Percentiles rank a stretch among this genome's conserved stretches.
phyloP scores from a whole-genome alignment of 495 filamentous ascomycete species.

The Daldinia childiae region DNA sequence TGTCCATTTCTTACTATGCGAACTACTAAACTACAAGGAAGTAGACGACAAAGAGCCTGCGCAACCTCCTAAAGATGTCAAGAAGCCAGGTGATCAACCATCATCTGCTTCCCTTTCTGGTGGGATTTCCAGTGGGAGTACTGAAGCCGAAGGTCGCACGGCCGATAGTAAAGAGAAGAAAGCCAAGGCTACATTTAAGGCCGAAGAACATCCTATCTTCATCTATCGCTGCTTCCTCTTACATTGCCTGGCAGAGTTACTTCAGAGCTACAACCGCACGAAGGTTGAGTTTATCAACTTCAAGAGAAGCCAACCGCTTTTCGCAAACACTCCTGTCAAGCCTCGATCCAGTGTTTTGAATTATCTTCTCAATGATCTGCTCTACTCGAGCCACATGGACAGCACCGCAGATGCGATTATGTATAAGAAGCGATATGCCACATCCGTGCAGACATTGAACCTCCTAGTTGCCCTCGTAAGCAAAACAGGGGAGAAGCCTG shows the following conservation, averaged over 20 bases:
- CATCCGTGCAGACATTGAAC: slow-evolving; percentile 83
- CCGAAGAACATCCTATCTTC: slow-evolving; percentile 93
- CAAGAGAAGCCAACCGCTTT: slow-evolving; percentile 83
- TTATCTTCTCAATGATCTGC: slow-evolving; percentile 86
- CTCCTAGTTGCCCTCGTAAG: slow-evolving; percentile 87
- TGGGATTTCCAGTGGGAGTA: slow-evolving; percentile 34
- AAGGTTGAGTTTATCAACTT: slow-evolving; percentile 99
- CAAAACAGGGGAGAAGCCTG: slow-evolving; percentile 81
- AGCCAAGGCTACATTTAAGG: slow-evolving; percentile 83
- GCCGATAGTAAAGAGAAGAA: slow-evolving; percentile 68
- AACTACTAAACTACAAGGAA: slow-evolving; percentile 90
- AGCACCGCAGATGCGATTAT: slow-evolving; percentile 73
- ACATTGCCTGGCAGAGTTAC: slow-evolving; percentile 89
- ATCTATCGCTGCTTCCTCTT: slow-evolving; percentile 96
- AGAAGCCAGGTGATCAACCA: slow-evolving; percentile 51
- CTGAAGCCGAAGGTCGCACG: slow-evolving; percentile 39
- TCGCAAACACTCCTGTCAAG: slow-evolving; percentile 86
- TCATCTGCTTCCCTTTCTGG: slow-evolving; percentile 35
- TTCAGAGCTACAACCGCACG: slow-evolving; percentile 91
- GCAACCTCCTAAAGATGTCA: slow-evolving; percentile 60
- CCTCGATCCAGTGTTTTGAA: slow-evolving; percentile 92
- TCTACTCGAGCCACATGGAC: slow-evolving; percentile 79
- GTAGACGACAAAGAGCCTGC: slow-evolving; percentile 80
- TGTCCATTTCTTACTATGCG: slow-evolving; percentile 93
- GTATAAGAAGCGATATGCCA: slow-evolving; percentile 84